phyloP scores from a whole-genome alignment of 768 basidiomycete species.

The Lepiota venenata region DNA sequence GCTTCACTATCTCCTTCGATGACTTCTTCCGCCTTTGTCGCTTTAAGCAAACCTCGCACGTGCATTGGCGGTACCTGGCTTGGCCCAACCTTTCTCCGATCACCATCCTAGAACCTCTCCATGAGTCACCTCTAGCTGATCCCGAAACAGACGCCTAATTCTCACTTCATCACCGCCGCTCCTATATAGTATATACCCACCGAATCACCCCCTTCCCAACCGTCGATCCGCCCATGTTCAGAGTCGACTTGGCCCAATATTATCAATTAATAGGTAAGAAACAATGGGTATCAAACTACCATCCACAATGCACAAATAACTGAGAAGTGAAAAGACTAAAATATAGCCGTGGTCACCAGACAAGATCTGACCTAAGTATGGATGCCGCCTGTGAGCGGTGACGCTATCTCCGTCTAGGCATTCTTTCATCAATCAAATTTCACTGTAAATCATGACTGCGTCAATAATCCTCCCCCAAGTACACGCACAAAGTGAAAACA shows the following conservation, averaged over 20 bases:
- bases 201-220: background rate
- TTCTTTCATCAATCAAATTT: background rate
- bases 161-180: too few species aligned
- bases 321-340: background rate
- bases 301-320: background rate
- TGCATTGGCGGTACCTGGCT: background rate
- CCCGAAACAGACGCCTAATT: background rate
- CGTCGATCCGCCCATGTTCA: background rate
- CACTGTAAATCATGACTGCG: constrained; percentile 4
- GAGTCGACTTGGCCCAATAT: background rate
- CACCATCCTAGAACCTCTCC: background rate
- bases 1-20: background rate
- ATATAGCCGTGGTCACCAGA: constrained; percentile 9
- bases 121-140: background rate
- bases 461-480: background rate
- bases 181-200: background rate
- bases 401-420: background rate
- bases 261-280: background rate
- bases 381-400: constrained; percentile 3
- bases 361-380: background rate
- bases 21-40: constrained; percentile 1
- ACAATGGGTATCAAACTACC: background rate
- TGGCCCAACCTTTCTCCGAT: constrained; percentile 3
- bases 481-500: constrained; percentile 12
- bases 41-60: background rate